These are phyloP conservation scores for Mangifera indica DNA, from an alignment of 345 rosid species.

Conservation along the genomic window DNA sequence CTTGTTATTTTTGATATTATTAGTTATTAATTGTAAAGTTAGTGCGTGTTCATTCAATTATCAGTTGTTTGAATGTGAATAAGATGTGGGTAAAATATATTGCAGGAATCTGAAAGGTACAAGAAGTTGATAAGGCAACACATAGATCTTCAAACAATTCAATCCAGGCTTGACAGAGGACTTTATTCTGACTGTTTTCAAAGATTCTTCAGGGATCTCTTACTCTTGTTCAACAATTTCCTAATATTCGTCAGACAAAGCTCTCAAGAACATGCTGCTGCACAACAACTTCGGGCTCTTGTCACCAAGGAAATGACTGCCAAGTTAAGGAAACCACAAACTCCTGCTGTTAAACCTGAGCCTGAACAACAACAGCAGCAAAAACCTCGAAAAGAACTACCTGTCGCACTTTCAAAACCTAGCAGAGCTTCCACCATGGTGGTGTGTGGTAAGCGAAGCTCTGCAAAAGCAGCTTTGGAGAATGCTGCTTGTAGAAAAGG, in stretches of 20 bases:
- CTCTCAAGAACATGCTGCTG: slow-evolving; percentile 40
- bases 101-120: slow-evolving; percentile 51
- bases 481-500: slow-evolving; percentile 21
- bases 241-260: slow-evolving; percentile 37
- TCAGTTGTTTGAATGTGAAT: too few relatives aligned
- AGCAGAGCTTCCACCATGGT: slow-evolving; percentile 33
- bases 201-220: slow-evolving; percentile 47
- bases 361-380: slow-evolving; percentile 6
- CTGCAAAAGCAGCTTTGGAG: slow-evolving; percentile 21
- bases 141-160: slow-evolving; percentile 44
- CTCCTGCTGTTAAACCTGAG: slow-evolving; percentile 18
- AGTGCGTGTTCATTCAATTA: too few relatives aligned
- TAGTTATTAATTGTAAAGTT: too few relatives aligned
- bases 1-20: too few relatives aligned
- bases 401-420: slow-evolving; percentile 21
- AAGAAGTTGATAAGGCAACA: slow-evolving; percentile 47
- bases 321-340: slow-evolving; percentile 21
- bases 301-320: slow-evolving; percentile 40
- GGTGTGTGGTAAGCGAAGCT: slow-evolving; percentile 30
- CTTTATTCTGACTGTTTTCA: slow-evolving; percentile 34
- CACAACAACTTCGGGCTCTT: slow-evolving; percentile 38
- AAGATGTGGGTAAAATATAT: background rate
- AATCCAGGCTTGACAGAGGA: slow-evolving; percentile 44
- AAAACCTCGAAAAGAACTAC: too few relatives aligned
- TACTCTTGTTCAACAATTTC: slow-evolving; percentile 50